Evolutionary conservation across 2,329 filamentous ascomycete species (phyloP).

Genomic region (Stagonosporopsis cucurbitacearum): DNA sequence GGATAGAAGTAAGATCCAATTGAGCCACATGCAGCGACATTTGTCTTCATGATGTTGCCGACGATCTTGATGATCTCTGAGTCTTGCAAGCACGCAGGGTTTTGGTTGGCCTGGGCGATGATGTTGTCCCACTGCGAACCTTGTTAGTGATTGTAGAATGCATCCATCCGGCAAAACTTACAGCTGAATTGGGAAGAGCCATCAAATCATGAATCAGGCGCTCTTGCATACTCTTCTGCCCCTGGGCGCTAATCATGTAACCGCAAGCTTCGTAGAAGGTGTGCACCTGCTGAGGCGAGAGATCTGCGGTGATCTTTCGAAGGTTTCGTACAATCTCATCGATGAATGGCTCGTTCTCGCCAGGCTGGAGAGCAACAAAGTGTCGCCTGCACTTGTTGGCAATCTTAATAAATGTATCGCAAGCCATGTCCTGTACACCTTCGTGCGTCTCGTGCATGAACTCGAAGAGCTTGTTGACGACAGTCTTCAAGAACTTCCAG

Average conservation of each 20-base stretch:
- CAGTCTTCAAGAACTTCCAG: conserved; percentile 99
- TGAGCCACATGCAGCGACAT: conserved; percentile 96
- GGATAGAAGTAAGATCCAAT: conserved; percentile 98
- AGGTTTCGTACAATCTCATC: conserved; percentile 97
- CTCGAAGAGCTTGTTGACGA: conserved; percentile 99
- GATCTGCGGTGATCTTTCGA: conserved; percentile 92
- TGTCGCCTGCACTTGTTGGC: conserved; percentile 97
- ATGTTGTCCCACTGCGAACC: conserved; percentile 80
- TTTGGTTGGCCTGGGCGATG: conserved; percentile 82
- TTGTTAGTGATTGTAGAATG: conserved; percentile 14
- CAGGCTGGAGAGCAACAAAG: conserved; percentile 94
- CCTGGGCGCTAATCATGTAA: conserved; percentile 98
- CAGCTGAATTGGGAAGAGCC: conserved; percentile 86
- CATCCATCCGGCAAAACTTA: conserved; percentile 31
- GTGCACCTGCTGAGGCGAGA: conserved; percentile 96
- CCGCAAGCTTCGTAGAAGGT: conserved; percentile 99
- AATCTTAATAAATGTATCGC: conserved; percentile 99
- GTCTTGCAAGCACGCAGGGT: conserved; percentile 88
- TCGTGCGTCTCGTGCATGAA: conserved; percentile 99
- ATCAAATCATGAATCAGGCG: conserved; percentile 89
- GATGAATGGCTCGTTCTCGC: conserved; percentile 94
- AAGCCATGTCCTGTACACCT: conserved; percentile 99
- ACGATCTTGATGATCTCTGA: conserved; percentile 97
- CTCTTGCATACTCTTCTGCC: conserved; percentile 93
- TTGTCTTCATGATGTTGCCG: conserved; percentile 99